phyloP scores from a whole-genome alignment of 2,329 filamentous ascomycete species.

The Rhynchosporium secalis region DNA sequence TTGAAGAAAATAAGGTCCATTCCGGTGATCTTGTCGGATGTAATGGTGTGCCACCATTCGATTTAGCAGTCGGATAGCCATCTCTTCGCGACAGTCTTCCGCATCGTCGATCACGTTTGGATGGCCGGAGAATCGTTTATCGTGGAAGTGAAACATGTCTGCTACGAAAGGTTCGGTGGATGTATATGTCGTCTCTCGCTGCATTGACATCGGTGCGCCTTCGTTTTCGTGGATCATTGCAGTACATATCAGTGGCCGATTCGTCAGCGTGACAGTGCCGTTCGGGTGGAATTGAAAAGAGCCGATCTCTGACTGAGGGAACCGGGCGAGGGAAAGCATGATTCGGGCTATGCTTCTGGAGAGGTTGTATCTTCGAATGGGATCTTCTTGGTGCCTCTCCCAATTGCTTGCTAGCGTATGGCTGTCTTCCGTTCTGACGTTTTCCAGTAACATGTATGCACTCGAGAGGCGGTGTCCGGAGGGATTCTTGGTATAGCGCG shows the following conservation, averaged over 20 bases:
- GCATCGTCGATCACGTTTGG: constrained; percentile 31
- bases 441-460: background rate
- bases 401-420: background rate
- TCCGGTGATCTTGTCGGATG: constrained; percentile 32
- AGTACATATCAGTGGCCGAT: constrained; percentile 35
- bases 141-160: constrained; percentile 33
- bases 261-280: constrained; percentile 40
- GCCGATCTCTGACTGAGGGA: constrained; percentile 31
- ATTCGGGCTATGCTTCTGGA: constrained; percentile 37
- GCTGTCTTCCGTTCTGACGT: background rate
- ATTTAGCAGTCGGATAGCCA: constrained; percentile 35
- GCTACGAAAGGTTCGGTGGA: constrained; percentile 21
- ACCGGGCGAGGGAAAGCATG: constrained; percentile 32
- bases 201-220: constrained; percentile 38
- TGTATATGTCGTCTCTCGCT: constrained; percentile 19
- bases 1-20: constrained; percentile 38
- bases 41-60: constrained; percentile 36
- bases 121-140: constrained; percentile 33
- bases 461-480: background rate
- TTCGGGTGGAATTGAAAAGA: constrained; percentile 35
- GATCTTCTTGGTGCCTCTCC: constrained; percentile 23
- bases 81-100: constrained; percentile 36
- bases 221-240: constrained; percentile 41
- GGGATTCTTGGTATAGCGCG: background rate
- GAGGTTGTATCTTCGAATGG: constrained; percentile 32